Evolutionary conservation across 2,329 filamentous ascomycete species (phyloP), one percentile per base, ranked within the genome.

Genomic region (Botrytis sinoallii): DNA sequence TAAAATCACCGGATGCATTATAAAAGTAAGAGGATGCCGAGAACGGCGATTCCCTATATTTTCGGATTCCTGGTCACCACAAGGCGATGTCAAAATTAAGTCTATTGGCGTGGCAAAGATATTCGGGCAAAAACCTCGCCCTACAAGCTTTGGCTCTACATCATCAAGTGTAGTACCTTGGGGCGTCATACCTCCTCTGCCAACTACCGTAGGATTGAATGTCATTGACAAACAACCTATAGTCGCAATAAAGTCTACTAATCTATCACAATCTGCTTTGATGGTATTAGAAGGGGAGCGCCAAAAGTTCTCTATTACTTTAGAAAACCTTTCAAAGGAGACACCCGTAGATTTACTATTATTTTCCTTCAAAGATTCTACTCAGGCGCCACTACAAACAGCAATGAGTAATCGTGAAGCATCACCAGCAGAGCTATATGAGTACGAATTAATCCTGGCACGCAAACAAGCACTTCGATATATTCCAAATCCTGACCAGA

Each of bases 211-310:
- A 66, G 85, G 86, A 38, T 86, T 97, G 60, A 93, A 89, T 70
- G 93, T 97, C 38, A 94, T 98, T 73, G 87, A 90, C 4, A 86
- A 90, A 63, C 94, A 98, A 81, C 96, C 96, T 9, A 84, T 93
- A 5, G 84, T 98, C 5, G 84, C 90, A 4, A 87, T 98, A 32
- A 91, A 93, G 79, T 91, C 91, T 12, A 92, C 91, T 5, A 93
- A 92, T 20, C 86, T 98, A 1, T 89, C 92, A 0, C 95, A 98
- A 79, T 93, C 92, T 35, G 93, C 94, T 16, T 85, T 97, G 52
- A 98, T 97, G 94, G 88, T 99, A 18, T 86, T 99, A 9, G 95
- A 98, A 83, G 96, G 96, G 61, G 95, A 99, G 82, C 88, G 88
- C 35, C 91, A 90, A 77, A 85, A 85, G 0, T 97, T 98, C 80